Base-by-base conservation (phyloP, 2,329 filamentous ascomycete species). In the Metarhizium robertsii region DNA sequence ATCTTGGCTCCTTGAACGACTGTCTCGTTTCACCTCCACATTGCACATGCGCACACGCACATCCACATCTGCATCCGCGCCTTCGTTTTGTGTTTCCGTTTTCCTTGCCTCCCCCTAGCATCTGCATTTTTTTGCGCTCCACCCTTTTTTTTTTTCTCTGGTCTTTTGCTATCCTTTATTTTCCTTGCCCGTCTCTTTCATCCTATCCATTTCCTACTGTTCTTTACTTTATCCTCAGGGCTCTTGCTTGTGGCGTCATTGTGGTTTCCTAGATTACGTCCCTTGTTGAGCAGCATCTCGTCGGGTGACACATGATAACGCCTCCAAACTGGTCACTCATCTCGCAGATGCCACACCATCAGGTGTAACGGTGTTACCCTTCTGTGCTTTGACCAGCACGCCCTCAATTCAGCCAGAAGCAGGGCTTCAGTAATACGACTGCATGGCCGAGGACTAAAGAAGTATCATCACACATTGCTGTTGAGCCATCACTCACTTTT, bases 371-470 rank as follows among this genome's bases (percentile, higher is more conserved):
- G 20, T 6, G 18, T 14, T 46, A 10, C 14, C 45, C 11, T 48
- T 14, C 20, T 29, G 45, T 30, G 45, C 20, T 14, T n/a, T 4
- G 45, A 30, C 18, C 50, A 51, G 34, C 25, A 30, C 32, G 32
- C 32, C 32, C 32, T 34, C 32, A 11, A 34, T 34, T 11, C 32
- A 14, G 11, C 20, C 29, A 55, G 56, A 55, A 58, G 56, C 56
- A 52, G 56, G 56, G 30, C 53, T 58, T 58, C 51, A 52, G 42
- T 53, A 48, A 11, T 18, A 48, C 43, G 18, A 25, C 40, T 53
- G 29, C 48, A 42, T 36, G 38, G 20, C 45, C 38, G 30, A 30
- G 7, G 11, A 30, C 34, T 53, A 29, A 20, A 20, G 30, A 20
- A 20, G n/a, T 25, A 40, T 14, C 11, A 40, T 29, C 16, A 18